Base-by-base conservation (phyloP, 768 basidiomycete genomes). In the Plicaturopsis crispa region DNA sequence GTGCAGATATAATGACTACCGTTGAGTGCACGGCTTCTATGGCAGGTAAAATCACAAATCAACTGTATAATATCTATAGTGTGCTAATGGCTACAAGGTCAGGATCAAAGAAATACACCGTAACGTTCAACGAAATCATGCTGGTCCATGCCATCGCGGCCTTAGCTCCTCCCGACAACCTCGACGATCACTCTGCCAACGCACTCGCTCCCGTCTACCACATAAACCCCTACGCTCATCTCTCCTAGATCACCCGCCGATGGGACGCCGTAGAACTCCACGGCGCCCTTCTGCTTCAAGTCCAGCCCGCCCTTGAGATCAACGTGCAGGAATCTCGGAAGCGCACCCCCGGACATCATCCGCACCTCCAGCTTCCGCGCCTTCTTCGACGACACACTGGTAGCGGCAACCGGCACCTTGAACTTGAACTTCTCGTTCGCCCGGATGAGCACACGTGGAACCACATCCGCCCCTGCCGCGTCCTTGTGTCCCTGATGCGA, bases 351-450 rank as follows among this genome's bases (percentile, higher is more conserved):
- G 23, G 72, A 73, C 30, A 68, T 59, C 43, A 75, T 54, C 44
- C 63, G 66, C 39, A 69, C 73, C 43, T 70, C 67, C 35, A 73
- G 63, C 38, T 62, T 64, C 36, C 61, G 60, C 33, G 54, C 38
- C 31, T 48, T 46, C 38, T 32, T 41, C 34, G 42, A 45, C 26
- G 48, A 55, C 24, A 47, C 47, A 21, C 54, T 40, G 22, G 48
- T 46, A 24, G 48, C 36, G 23, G 48, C 42, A 32, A 79, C 54
- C 18, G 68, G 63, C 33, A 80, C 66, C 40, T 67, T 62, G 55
- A 78, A 79, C 47, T 64, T 69, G 65, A 82, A 81, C 44, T 56
- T 64, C 46, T 81, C 78, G 17, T 75, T 77, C 3, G 63, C 57
- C 22, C 78, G 69, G 22, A 74, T 67, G 41, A 81, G 51, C 48